phyloP scores from a whole-genome alignment of 257 asterid genomes.

The Solanum piurae region DNA sequence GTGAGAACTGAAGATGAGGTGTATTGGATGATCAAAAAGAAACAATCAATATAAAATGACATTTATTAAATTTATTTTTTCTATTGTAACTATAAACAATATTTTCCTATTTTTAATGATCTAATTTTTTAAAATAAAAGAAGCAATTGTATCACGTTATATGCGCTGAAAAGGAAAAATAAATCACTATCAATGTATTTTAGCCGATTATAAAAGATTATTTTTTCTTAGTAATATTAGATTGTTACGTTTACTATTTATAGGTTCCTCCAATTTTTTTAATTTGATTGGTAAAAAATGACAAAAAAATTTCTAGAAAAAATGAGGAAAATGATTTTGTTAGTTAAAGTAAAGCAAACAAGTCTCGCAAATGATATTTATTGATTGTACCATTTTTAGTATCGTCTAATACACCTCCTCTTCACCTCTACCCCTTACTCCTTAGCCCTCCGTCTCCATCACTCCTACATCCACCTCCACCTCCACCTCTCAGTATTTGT shows the following conservation, averaged over 20 bases:
- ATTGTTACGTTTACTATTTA: background rate
- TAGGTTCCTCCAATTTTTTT: background rate
- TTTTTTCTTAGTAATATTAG: background rate
- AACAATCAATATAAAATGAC: no score
- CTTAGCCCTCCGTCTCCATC: no score
- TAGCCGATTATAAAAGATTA: background rate
- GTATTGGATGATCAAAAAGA: no score
- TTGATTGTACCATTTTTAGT: background rate
- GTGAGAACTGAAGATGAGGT: no score
- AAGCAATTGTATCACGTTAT: background rate
- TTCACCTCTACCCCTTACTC: background rate
- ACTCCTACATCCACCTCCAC: background rate
- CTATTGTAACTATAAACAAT: no score
- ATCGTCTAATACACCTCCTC: background rate
- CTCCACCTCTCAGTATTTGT: background rate
- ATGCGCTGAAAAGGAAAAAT: no score
- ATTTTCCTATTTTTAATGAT: background rate
- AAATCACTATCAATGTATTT: background rate
- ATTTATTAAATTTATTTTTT: no score
- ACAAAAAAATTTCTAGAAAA: background rate
- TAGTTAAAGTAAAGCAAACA: background rate
- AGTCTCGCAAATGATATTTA: background rate
- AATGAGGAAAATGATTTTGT: background rate
- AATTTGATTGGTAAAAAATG: background rate
- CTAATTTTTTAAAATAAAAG: background rate